These are phyloP conservation scores for Pulveroboletus frians DNA, from an alignment of 768 basidiomycete genomes.

Conservation along the genomic window DNA sequence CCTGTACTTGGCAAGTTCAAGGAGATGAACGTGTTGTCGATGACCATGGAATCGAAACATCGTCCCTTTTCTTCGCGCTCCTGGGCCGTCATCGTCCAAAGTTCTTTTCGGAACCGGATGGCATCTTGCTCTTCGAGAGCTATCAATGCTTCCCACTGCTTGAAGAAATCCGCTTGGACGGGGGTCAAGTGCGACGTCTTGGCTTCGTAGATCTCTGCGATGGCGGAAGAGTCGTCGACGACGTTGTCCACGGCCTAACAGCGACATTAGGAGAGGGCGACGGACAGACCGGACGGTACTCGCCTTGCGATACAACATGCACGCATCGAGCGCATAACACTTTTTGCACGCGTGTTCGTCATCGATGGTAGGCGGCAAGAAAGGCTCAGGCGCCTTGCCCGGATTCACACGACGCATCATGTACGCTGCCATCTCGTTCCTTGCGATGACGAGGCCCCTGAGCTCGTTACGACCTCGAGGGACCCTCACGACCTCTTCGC, in stretches of 20 bases:
- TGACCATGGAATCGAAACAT: conserved; percentile 77
- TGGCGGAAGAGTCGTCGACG: conserved; percentile 45
- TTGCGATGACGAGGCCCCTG: conserved; percentile 67
- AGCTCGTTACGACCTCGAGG: conserved; percentile 78
- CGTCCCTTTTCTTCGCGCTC: conserved; percentile 79
- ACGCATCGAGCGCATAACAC: conserved; percentile 80
- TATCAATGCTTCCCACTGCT: conserved; percentile 83
- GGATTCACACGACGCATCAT: conserved; percentile 49
- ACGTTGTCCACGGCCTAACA: conserved; percentile 66
- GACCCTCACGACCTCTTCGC: conserved; percentile 80
- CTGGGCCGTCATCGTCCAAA: conserved; percentile 85
- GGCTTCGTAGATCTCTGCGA: conserved; percentile 63
- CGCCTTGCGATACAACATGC: conserved; percentile 92
- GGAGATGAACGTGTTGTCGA: conserved; percentile 44
- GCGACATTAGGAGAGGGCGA: conserved; percentile 1
- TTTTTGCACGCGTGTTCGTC: conserved; percentile 69
- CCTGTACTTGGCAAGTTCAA: conserved; percentile 26
- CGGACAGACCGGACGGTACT: conserved; percentile 1
- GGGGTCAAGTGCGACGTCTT: conserved; percentile 79
- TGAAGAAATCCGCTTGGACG: conserved; percentile 72
- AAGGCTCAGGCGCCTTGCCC: conserved; percentile 39
- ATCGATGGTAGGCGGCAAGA: conserved; percentile 86
- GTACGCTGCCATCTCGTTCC: conserved; percentile 83
- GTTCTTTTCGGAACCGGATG: conserved; percentile 77
- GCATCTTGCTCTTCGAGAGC: conserved; percentile 85